Base-by-base conservation (phyloP, 176 grass and related monocot genomes). In the Oryza nivara region DNA sequence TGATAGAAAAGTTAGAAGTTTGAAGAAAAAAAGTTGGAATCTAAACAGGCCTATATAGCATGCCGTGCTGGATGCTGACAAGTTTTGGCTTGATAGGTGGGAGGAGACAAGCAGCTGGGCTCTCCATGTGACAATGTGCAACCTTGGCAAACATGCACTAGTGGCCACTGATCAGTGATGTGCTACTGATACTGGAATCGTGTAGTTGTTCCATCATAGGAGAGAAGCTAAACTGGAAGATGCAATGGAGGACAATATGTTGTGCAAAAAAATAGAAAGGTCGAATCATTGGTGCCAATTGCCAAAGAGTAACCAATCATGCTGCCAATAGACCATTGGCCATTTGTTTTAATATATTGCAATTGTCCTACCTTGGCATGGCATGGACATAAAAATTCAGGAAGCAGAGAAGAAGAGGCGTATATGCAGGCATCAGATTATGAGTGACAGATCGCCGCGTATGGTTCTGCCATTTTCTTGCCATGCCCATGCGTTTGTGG, bases 81-180 rank as follows among this genome's bases (percentile, higher is more conserved):
- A 6, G 22, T 56, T 67, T 66, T 82, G 48, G 67, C 80, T 66
- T 54, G 12, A 17, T 35, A 70, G 56, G 80, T 51, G 71, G 16
- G 83, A 82, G 63, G 67, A 58, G 84, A 84, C 80, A 84, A 4
- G 5, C 11, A 54, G 58, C 47, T 64, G 28, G 80, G 30, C 79
- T 61, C 34, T 66, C 85, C 89, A 93, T 91, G 88, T 93, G 91
- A 78, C 76, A 70, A 75, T 79, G 67, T 82, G 82, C 82, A 58
- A 67, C 56, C 54, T 60, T 19, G 60, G 28, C 58, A 84, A 84
- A 28, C 61, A 58, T 58, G 54, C 54, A 58, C 54, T 58, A 58
- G 54, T 58, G 54, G 54, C 58, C 58, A 63, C 58, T 23, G 58
- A 25, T 19, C 51, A 41, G 72, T 16, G 49, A n/a, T 56, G 51